A percentile compares a stretch with the other conserved stretches of the same genome.
phyloP scores from a whole-genome alignment of 257 asterid genomes.

The Nicotiana knightiana region DNA sequence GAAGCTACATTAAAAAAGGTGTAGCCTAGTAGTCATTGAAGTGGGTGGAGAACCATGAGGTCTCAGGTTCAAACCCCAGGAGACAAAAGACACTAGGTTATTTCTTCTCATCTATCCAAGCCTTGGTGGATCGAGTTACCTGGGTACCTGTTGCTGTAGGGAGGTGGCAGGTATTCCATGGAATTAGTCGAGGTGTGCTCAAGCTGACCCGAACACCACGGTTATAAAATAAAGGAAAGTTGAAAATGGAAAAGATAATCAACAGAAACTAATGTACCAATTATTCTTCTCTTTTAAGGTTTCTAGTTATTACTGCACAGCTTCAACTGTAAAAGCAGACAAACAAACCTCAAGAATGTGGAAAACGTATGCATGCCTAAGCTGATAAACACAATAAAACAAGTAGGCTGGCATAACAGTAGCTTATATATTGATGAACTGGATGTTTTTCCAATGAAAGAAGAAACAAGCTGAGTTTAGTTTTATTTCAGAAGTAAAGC shows the following conservation, averaged over 20 bases:
- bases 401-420: not conserved
- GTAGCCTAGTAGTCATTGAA: no score
- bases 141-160: no score
- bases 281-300: not conserved
- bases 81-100: no score
- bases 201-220: no score
- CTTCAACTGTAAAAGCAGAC: not conserved
- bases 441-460: not conserved
- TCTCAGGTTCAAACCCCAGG: no score
- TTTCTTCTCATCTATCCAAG: no score
- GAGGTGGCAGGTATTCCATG: no score
- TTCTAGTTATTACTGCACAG: constrained; percentile 1
- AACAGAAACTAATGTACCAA: not conserved
- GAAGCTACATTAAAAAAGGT: not conserved
- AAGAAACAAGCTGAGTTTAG: not conserved
- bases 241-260: not conserved
- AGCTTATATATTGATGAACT: not conserved
- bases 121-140: no score
- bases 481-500: not conserved
- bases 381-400: not conserved
- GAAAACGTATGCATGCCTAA: not conserved
- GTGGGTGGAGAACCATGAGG: no score
- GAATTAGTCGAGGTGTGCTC: no score
- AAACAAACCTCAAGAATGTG: not conserved
- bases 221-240: no score